Base-by-base conservation (phyloP, 2,329 filamentous ascomycete species). In the Immersiporthe knoxdaviesiana region DNA sequence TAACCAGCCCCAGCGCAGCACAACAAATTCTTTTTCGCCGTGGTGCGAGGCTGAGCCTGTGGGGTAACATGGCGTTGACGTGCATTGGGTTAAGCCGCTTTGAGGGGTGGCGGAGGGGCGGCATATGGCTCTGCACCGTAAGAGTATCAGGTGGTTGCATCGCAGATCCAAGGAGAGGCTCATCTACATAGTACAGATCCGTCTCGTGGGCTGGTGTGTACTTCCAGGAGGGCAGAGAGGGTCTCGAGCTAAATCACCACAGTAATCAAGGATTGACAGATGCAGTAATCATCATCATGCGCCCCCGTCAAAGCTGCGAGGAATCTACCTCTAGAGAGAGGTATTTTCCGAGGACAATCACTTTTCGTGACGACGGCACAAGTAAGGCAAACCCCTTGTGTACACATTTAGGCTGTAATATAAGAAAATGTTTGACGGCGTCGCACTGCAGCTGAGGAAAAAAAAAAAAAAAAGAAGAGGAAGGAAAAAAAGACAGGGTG, bases 21-120 rank as follows among this genome's bases (percentile, higher is more conserved):
- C n/a, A n/a, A n/a, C n/a, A 21, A 16, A n/a, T 5, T 47, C 44
- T 44, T 30, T 47, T 44, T n/a, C 4, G 60, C 41, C 24, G 60
- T 47, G n/a, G 16, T n/a, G 18, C 60, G 44, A 63, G 60, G 60
- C 60, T 63, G 60, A 63, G 60, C 44, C 60, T 47, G 24, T 27
- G 27, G 37, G 58, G 52, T n/a, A 30, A 56, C 1, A 58, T 37
- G 58, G 58, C 32, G 18, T 60, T 60, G 58, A 60, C 58, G 35
- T 60, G 58, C 58, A 60, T 60, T 60, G 35, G 39, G 7, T 60
- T 60, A 37, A 24, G 32, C 58, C 58, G 24, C 32, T 18, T 27
- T 63, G 24, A 5, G n/a, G n/a, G n/a, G n/a, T n/a, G n/a, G n/a
- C n/a, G n/a, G 50, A 27, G 27, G 12, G 24, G 52, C 52, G 27